Conservation (phyloP, 805 yeast genomes). For the Candida michaelii region DNA sequence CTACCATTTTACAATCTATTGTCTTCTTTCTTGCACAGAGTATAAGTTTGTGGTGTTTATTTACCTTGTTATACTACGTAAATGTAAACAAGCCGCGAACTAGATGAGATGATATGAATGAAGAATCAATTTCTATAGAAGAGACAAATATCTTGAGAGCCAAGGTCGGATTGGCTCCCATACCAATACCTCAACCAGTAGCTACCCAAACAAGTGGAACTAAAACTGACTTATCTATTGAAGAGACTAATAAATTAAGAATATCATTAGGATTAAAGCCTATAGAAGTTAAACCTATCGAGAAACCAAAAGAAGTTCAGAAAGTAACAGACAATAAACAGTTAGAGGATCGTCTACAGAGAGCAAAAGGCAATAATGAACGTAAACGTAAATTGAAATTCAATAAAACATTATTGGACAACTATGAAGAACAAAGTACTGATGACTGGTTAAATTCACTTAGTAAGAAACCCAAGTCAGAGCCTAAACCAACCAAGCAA, state of each 20-base stretch:
- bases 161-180: slow-evolving; percentile 40
- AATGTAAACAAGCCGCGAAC: slow-evolving; percentile 8
- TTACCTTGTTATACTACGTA: too few relatives aligned
- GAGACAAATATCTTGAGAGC: slow-evolving; percentile 45
- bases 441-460: slow-evolving; percentile 43
- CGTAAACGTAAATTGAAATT: slow-evolving; percentile 20
- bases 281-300: slow-evolving; percentile 26
- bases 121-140: slow-evolving; percentile 33
- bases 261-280: slow-evolving; percentile 54
- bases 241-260: slow-evolving; percentile 58
- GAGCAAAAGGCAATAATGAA: slow-evolving; percentile 21
- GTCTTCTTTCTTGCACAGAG: too few relatives aligned
- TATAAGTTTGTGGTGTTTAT: neutral
- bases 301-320: neutral
- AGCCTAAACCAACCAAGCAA: too few relatives aligned
- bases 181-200: slow-evolving; percentile 19
- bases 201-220: neutral
- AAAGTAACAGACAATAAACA: slow-evolving; percentile 12
- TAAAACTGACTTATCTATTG: slow-evolving; percentile 34
- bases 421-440: slow-evolving; percentile 29
- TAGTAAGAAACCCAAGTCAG: slow-evolving; percentile 3
- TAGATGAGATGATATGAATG: slow-evolving; percentile 17
- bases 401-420: slow-evolving; percentile 23
- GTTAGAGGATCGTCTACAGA: slow-evolving; percentile 16
- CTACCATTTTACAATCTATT: neutral